Percentiles rank a stretch among this genome's conserved stretches.
phyloP scores from a whole-genome alignment of 768 basidiomycete species.

The Pisolithus orientalis region DNA sequence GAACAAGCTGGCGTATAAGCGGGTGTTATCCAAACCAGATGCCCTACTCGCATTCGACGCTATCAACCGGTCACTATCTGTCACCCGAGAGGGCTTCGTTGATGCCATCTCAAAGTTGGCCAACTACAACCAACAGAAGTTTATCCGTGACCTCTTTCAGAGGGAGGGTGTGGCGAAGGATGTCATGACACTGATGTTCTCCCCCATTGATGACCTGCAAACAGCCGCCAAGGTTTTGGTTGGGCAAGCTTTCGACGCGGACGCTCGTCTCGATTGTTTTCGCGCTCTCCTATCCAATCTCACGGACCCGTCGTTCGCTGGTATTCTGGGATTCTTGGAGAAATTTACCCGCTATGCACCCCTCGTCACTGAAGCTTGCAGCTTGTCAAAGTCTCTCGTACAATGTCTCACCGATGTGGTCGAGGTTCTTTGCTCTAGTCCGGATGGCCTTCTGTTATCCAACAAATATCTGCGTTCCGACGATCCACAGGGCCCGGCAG shows the following conservation, averaged over 20 bases:
- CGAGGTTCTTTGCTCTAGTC: constrained; percentile 74
- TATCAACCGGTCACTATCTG: constrained; percentile 55
- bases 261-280: constrained; percentile 83
- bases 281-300: constrained; percentile 66
- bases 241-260: constrained; percentile 84
- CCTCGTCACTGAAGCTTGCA: constrained; percentile 77
- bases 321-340: constrained; percentile 61
- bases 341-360: constrained; percentile 59
- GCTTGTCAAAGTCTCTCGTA: constrained; percentile 83
- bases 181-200: constrained; percentile 67
- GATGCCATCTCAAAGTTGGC: constrained; percentile 58
- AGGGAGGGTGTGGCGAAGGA: constrained; percentile 51
- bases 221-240: constrained; percentile 73
- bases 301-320: constrained; percentile 61
- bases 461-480: constrained; percentile 41
- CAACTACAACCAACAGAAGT: constrained; percentile 49
- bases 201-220: constrained; percentile 72
- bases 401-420: constrained; percentile 90
- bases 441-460: constrained; percentile 64
- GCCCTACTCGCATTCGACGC: constrained; percentile 37
- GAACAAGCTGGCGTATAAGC: constrained; percentile 42
- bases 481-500: constrained; percentile 40
- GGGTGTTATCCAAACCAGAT: constrained; percentile 27
- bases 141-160: constrained; percentile 49
- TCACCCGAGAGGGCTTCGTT: constrained; percentile 57